Evolutionary conservation across 768 basidiomycete species (phyloP).

Genomic region (Leucocoprinus sp.): DNA sequence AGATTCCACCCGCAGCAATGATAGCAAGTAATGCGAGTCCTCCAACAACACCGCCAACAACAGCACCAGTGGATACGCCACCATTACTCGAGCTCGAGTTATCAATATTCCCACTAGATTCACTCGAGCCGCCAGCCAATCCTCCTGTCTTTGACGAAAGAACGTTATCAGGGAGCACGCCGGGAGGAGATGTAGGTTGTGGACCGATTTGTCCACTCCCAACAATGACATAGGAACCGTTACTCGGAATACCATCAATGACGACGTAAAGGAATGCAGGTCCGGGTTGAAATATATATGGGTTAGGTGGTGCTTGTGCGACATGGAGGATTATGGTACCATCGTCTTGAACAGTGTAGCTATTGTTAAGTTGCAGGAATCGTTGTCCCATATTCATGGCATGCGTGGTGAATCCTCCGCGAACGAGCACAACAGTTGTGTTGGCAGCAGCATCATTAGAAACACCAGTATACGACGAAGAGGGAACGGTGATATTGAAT

Average conservation of each 20-base stretch:
- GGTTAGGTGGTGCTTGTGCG: constrained; percentile 74
- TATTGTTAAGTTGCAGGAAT: constrained; percentile 72
- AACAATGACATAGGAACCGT: constrained; percentile 67
- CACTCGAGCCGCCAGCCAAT: constrained; percentile 12
- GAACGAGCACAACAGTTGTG: constrained; percentile 68
- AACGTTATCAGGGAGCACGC: constrained; percentile 42
- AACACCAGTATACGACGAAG: constrained; percentile 55
- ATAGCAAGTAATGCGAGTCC: constrained; percentile 44
- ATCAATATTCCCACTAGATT: constrained; percentile 9
- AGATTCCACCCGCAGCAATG: constrained; percentile 22
- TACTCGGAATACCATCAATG: constrained; percentile 77
- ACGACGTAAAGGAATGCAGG: constrained; percentile 80
- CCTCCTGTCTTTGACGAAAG: constrained; percentile 33
- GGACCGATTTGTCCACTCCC: constrained; percentile 72
- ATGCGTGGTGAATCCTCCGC: constrained; percentile 82
- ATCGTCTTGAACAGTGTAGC: constrained; percentile 74
- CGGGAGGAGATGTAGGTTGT: constrained; percentile 45
- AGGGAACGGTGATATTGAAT: constrained; percentile 69
- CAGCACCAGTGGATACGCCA: constrained; percentile 29
- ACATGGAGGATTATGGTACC: constrained; percentile 75
- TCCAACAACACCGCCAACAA: constrained; percentile 45
- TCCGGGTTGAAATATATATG: constrained; percentile 84
- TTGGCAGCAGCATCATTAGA: constrained; percentile 67
- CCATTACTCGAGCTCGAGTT: constrained; percentile 12
- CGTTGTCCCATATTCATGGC: constrained; percentile 89